Evolutionary conservation across 257 asterid genomes (phyloP), one percentile per base, ranked within the genome.

Genomic region (Paraleonurus japonicus): DNA sequence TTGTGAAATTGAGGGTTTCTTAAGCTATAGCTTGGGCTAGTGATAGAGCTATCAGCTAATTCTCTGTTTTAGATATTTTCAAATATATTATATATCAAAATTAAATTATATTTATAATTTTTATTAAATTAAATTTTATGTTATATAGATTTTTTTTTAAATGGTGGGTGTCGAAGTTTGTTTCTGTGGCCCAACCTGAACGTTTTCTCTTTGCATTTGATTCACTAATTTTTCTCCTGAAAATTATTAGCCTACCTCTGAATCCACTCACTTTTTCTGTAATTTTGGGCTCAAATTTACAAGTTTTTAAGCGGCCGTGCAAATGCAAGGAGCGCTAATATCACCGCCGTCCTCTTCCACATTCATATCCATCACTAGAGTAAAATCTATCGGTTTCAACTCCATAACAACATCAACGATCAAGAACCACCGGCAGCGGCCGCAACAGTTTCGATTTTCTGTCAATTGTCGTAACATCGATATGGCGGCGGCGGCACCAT

Each of bases 401-500:
- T 35, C 39, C 53, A 4, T 59, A 7, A 10, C 27, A 19, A 7
- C 77, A 10, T 7, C 53, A 4, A 20, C 62, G 30, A 48, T 80
- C 78, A 65, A 58, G 39, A 74, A 71, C 41, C 74, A 55, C 9
- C 66, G 55, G 30, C 65, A 17, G 37, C 59, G 79, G 81, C 75
- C 9, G 15, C 67, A 35, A 17, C 72, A 41, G 54, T 74, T 41
- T 17, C 74, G 12, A 24, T 19, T 79, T 37, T 78, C 81, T 7
- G 77, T 78, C 33, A 75, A 61, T 60, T 66, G 37, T 63, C 70
- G 71, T 24, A 69, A 37, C 1, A n/a, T 39, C 20, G 74, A 75
- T 15, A 77, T 79, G 86, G 87, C 85, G 74, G 74, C 79, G 7
- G 43, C 87, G 19, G 26, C 82, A 30, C 58, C 89, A 4, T 48